phyloP scores from a whole-genome alignment of 805 yeast genomes.

The Kregervanrija pseudodelftensis region DNA sequence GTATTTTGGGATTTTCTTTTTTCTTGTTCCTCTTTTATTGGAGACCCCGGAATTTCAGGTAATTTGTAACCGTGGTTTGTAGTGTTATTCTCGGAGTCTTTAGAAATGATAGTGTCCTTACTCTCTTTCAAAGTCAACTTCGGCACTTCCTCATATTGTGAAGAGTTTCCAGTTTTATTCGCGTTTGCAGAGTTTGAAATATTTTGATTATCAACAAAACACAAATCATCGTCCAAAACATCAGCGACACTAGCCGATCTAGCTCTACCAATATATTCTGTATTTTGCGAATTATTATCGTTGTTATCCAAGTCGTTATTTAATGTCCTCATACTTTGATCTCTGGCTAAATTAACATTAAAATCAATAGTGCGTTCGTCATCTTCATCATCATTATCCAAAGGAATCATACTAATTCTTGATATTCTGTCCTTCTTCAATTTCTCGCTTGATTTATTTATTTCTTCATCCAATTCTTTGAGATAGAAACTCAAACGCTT shows the following conservation, averaged over 20 bases:
- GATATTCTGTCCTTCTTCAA: conserved; percentile 14
- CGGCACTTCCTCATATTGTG: conserved; percentile 16
- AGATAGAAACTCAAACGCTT: conserved; percentile 46
- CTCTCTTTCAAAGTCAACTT: conserved; percentile 21
- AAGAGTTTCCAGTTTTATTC: conserved; percentile 25
- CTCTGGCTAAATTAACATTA: background rate
- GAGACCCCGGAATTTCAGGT: conserved; percentile 39
- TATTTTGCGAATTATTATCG: conserved; percentile 16
- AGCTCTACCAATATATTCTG: conserved; percentile 1
- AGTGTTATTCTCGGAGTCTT: conserved; percentile 27
- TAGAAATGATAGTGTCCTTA: conserved; percentile 37
- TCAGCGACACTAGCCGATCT: conserved; percentile 6
- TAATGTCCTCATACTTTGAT: conserved; percentile 6
- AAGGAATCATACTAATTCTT: conserved; percentile 23
- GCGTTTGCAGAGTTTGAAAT: conserved; percentile 6
- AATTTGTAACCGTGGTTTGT: conserved; percentile 41
- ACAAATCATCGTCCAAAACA: conserved; percentile 19
- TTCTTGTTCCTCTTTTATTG: conserved; percentile 23
- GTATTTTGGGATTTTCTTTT: conserved; percentile 15
- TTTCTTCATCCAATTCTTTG: conserved; percentile 20
- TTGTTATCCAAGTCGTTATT: conserved; percentile 12
- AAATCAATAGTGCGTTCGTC: conserved; percentile 4
- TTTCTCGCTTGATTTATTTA: conserved; percentile 5
- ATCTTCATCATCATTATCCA: conserved; percentile 18
- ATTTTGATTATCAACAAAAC: conserved; percentile 29